These are phyloP conservation scores for Priceomyces castillae DNA, from an alignment of 805 yeast species.

Conservation along the genomic window DNA sequence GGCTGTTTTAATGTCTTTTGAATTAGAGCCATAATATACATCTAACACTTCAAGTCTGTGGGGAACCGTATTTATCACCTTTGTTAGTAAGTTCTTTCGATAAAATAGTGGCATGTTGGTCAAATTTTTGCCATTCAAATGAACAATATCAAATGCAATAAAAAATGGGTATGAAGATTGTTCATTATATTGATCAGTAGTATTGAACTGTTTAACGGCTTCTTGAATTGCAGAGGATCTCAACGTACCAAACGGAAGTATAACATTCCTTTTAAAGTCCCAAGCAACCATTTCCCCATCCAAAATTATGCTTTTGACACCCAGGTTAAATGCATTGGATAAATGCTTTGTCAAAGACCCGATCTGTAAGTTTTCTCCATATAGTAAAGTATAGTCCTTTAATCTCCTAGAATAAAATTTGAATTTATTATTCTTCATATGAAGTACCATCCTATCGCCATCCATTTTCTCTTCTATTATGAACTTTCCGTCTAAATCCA, in stretches of 20 bases:
- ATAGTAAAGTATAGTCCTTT: constrained; percentile 67
- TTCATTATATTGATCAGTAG: constrained; percentile 31
- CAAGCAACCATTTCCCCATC: constrained; percentile 96
- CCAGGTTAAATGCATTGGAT: constrained; percentile 36
- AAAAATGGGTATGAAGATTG: constrained; percentile 49
- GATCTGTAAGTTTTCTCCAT: constrained; percentile 50
- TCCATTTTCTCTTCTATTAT: constrained; percentile 88
- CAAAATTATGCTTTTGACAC: constrained; percentile 44
- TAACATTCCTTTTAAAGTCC: constrained; percentile 54
- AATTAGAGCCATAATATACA: constrained; percentile 37
- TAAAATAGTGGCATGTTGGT: constrained; percentile 51
- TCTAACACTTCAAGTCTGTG: constrained; percentile 50
- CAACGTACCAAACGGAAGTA: constrained; percentile 79
- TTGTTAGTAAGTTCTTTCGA: constrained; percentile 52
- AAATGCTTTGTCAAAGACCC: constrained; percentile 60
- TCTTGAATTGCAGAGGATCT: constrained; percentile 65
- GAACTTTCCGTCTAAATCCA: constrained; percentile 36
- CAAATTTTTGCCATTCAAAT: constrained; percentile 63
- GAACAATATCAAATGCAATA: constrained; percentile 71
- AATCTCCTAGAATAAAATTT: constrained; percentile 64
- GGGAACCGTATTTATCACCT: constrained; percentile 45
- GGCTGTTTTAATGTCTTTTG: constrained; percentile 53
- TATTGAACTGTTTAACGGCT: constrained; percentile 38
- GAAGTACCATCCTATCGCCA: constrained; percentile 86
- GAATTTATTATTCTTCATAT: constrained; percentile 47